phyloP scores from a whole-genome alignment of 2,329 filamentous ascomycete species.

The Colletotrichum karsti region DNA sequence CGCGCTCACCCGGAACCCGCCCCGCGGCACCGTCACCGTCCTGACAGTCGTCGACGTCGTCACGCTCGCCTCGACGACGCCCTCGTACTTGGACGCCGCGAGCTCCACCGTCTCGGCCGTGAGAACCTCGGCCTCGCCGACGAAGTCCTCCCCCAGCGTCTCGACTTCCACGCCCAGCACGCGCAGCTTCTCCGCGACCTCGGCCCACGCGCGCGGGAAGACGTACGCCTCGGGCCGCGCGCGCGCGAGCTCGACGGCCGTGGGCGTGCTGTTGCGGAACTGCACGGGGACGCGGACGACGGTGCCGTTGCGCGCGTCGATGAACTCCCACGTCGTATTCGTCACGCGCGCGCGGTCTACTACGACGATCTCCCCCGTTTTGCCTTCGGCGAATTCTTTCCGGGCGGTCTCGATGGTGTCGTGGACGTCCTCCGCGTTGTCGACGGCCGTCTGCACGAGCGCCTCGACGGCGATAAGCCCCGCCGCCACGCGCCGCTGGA shows the following conservation, averaged over 20 bases:
- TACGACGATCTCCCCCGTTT: slow-evolving; percentile 34
- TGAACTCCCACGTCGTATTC: slow-evolving; percentile 33
- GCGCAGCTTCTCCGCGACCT: slow-evolving; percentile 34
- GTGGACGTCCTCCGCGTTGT: slow-evolving; percentile 36
- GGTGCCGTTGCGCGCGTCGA: slow-evolving; percentile 35
- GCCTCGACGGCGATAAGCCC: slow-evolving; percentile 35
- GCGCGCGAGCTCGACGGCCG: slow-evolving; percentile 35
- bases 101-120: slow-evolving; percentile 33
- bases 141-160: slow-evolving; percentile 31
- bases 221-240: slow-evolving; percentile 37
- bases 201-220: slow-evolving; percentile 37
- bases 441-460: slow-evolving; percentile 37
- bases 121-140: slow-evolving; percentile 36
- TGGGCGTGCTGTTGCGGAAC: slow-evolving; percentile 37
- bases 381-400: slow-evolving; percentile 33
- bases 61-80: slow-evolving; percentile 32
- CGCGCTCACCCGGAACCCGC: slow-evolving; percentile 40
- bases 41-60: slow-evolving; percentile 27
- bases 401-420: slow-evolving; percentile 35
- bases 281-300: slow-evolving; percentile 36
- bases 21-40: slow-evolving; percentile 33
- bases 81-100: slow-evolving; percentile 35
- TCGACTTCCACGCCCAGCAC: slow-evolving; percentile 35
- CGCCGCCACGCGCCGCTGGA: slow-evolving; percentile 37
- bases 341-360: slow-evolving; percentile 33